Percentiles rank a stretch among this genome's conserved stretches.
phyloP scores from a whole-genome alignment of 2,329 filamentous ascomycete genomes.

The Calycina herbarum region DNA sequence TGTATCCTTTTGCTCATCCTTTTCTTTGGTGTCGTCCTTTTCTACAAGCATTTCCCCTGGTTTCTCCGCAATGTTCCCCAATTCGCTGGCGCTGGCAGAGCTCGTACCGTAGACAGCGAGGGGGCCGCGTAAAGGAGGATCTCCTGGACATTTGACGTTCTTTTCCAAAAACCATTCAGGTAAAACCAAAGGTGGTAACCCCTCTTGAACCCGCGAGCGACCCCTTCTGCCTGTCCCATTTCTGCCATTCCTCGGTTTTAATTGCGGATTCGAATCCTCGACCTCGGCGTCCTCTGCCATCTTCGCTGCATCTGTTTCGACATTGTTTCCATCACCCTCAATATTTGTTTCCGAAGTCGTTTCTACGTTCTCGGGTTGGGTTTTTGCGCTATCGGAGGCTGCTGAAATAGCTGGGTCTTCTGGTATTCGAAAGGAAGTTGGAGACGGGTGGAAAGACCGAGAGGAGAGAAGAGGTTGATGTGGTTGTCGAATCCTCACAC shows the following conservation, averaged over 20 bases:
- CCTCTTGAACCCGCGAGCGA: constrained; percentile 22
- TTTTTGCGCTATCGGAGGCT: constrained; percentile 11
- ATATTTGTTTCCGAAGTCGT: neutral
- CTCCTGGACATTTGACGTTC: constrained; percentile 43
- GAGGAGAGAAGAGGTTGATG: constrained; percentile 16
- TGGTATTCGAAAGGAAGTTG: constrained; percentile 29
- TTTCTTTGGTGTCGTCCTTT: constrained; percentile 4
- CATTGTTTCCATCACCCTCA: constrained; percentile 4
- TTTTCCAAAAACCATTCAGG: constrained; percentile 57
- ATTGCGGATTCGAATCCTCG: constrained; percentile 11
- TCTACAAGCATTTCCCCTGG: constrained; percentile 5
- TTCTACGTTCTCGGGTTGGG: constrained; percentile 7
- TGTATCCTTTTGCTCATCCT: neutral
- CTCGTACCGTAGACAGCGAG: constrained; percentile 25
- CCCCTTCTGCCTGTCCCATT: constrained; percentile 21
- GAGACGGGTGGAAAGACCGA: constrained; percentile 36
- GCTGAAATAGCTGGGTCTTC: constrained; percentile 23
- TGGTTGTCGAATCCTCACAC: constrained; percentile 29
- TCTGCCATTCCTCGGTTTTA: constrained; percentile 24
- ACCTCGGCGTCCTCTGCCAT: constrained; percentile 6
- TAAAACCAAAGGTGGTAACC: constrained; percentile 53
- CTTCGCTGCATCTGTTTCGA: constrained; percentile 5
- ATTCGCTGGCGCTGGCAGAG: neutral
- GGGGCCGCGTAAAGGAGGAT: constrained; percentile 21
- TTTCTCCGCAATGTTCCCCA: neutral